These are phyloP conservation scores for Microbotryum silenes-acaulis DNA, from an alignment of 1,284 basidiomycete species.

Conservation along the genomic window DNA sequence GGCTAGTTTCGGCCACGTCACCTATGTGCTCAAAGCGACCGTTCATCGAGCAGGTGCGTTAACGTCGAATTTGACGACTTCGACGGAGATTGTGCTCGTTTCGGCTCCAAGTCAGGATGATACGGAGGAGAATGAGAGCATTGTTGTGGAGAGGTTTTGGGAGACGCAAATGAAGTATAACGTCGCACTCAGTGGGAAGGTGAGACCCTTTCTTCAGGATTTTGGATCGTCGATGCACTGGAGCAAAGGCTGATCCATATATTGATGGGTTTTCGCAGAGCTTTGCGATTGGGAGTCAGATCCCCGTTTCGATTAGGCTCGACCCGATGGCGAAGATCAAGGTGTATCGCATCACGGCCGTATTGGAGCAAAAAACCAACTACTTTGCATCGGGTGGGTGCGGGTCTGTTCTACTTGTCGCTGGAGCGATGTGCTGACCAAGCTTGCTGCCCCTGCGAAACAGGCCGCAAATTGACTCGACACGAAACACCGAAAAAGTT, in stretches of 20 bases:
- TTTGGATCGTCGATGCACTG: slow-evolving; percentile 15
- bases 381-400: slow-evolving; percentile 40
- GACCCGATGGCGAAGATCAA: slow-evolving; percentile 79
- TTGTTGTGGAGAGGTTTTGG: slow-evolving; percentile 86
- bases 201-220: slow-evolving; percentile 7
- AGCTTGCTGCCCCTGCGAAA: slow-evolving; percentile 1
- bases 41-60: slow-evolving; percentile 79
- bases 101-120: slow-evolving; percentile 53
- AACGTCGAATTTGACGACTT: slow-evolving; percentile 61
- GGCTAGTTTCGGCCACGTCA: slow-evolving; percentile 69
- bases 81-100: slow-evolving; percentile 68
- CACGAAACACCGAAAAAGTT: slow-evolving; percentile 63
- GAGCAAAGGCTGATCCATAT: too few species aligned
- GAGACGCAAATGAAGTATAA: slow-evolving; percentile 77
- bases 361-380: slow-evolving; percentile 59
- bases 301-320: slow-evolving; percentile 74
- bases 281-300: slow-evolving; percentile 71
- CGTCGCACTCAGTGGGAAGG: slow-evolving; percentile 67
- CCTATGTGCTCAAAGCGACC: slow-evolving; percentile 71
- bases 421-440: too few species aligned
- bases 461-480: slow-evolving; percentile 53
- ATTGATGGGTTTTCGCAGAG: slow-evolving; percentile 38
- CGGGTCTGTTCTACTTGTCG: too few species aligned
- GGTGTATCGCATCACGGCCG: slow-evolving; percentile 65
- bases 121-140: slow-evolving; percentile 64